A percentile compares a stretch with the other conserved stretches of the same genome.
These are phyloP conservation scores for Strobilomyces confusus DNA, from an alignment of 768 basidiomycete species.

Conservation along the genomic window DNA sequence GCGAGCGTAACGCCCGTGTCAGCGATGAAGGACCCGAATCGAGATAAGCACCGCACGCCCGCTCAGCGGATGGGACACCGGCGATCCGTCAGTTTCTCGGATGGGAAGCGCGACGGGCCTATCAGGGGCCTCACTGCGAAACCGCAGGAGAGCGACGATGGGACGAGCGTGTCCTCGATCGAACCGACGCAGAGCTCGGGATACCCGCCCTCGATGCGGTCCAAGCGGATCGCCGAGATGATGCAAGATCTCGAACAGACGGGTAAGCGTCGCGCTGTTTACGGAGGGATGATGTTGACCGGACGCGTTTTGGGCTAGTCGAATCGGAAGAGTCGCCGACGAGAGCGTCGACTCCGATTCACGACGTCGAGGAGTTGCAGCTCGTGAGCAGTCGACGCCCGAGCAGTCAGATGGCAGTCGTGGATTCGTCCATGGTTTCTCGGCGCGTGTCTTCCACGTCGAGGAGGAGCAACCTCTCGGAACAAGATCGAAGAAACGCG, in stretches of 20 bases:
- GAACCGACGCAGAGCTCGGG: slow-evolving; percentile 19
- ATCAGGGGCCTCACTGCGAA: slow-evolving; percentile 56
- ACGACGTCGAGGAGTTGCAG: slow-evolving; percentile 44
- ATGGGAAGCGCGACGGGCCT: slow-evolving; percentile 88
- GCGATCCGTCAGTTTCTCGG: slow-evolving; percentile 96
- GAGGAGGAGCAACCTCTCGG: slow-evolving; percentile 36
- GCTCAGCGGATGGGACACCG: slow-evolving; percentile 47
- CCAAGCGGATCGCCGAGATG: slow-evolving; percentile 79
- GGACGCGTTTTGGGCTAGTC: slow-evolving; percentile 5
- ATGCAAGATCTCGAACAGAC: slow-evolving; percentile 68
- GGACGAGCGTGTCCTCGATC: slow-evolving; percentile 16
- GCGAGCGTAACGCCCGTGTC: slow-evolving; percentile 52
- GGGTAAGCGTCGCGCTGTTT: slow-evolving; percentile 45
- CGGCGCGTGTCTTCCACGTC: slow-evolving; percentile 45
- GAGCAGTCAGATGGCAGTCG: slow-evolving; percentile 27
- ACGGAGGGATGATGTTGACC: slow-evolving; percentile 1
- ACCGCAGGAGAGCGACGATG: slow-evolving; percentile 37
- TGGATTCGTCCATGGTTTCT: slow-evolving; percentile 25
- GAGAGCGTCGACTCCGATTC: slow-evolving; percentile 45
- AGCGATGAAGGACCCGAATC: slow-evolving; percentile 51
- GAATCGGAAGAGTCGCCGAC: slow-evolving; percentile 54
- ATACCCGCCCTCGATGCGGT: slow-evolving; percentile 58
- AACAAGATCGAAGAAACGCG: slow-evolving; percentile 38
- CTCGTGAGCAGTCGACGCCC: slow-evolving; percentile 43
- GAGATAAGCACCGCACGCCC: slow-evolving; percentile 53